phyloP scores from a whole-genome alignment of 169 alveolate genomes.

The Perkinsus marinus region DNA sequence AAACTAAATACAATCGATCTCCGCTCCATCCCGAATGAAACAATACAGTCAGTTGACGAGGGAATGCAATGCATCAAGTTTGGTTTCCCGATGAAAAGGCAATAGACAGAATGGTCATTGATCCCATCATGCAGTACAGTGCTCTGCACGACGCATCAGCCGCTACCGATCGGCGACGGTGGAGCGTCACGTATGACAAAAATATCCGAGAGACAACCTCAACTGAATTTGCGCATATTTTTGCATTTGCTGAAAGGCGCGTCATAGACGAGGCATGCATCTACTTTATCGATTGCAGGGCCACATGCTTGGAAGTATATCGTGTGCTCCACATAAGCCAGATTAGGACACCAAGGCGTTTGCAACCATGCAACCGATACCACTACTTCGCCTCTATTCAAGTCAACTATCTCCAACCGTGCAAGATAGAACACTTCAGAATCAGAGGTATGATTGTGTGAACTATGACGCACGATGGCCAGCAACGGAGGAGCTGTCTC shows the following conservation, averaged over 20 bases:
- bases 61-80: too few relatives aligned
- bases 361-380: not conserved
- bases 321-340: not conserved
- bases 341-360: not conserved
- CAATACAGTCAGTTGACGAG: too few relatives aligned
- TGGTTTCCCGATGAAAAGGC: too few relatives aligned
- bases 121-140: too few relatives aligned
- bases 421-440: not conserved
- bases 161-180: too few relatives aligned
- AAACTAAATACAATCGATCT: not conserved
- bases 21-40: too few relatives aligned
- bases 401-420: not conserved
- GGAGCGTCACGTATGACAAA: not conserved
- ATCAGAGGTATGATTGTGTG: not conserved
- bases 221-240: not conserved
- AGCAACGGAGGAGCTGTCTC: not conserved
- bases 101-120: too few relatives aligned
- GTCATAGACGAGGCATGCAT: not conserved
- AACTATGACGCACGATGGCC: not conserved
- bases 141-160: too few relatives aligned
- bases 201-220: not conserved
- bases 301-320: not conserved
- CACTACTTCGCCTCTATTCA: not conserved
- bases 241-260: not conserved
- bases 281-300: not conserved